phyloP scores from a whole-genome alignment of 2,329 filamentous ascomycete species.

The Gyromitra esculenta region DNA sequence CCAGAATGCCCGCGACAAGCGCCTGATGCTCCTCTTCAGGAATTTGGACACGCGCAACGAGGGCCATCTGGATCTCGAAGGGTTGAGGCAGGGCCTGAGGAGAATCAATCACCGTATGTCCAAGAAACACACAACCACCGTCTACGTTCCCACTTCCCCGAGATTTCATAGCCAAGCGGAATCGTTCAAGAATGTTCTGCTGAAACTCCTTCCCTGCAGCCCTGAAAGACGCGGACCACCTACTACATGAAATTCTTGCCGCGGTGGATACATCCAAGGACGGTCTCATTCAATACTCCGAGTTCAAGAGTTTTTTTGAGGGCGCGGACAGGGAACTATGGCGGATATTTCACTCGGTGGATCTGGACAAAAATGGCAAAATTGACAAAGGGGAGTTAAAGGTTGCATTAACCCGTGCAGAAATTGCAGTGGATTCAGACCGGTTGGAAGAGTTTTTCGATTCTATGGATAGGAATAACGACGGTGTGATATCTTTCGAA shows the following conservation, averaged over 20 bases:
- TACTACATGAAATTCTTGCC: slow-evolving; percentile 81
- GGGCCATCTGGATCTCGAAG: slow-evolving; percentile 84
- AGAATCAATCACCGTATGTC: slow-evolving; percentile 89
- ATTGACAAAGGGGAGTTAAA: slow-evolving; percentile 87
- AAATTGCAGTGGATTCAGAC: slow-evolving; percentile 78
- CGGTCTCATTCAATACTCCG: slow-evolving; percentile 88
- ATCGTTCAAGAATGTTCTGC: slow-evolving; percentile 28
- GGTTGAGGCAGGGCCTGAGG: slow-evolving; percentile 81
- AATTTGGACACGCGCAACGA: slow-evolving; percentile 79
- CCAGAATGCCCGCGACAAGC: slow-evolving; percentile 51
- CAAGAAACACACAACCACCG: not conserved
- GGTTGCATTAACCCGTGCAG: slow-evolving; percentile 78
- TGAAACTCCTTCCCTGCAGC: slow-evolving; percentile 66
- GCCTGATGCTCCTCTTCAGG: slow-evolving; percentile 51
- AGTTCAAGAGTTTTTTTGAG: slow-evolving; percentile 89
- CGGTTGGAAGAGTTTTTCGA: slow-evolving; percentile 86
- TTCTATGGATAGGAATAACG: slow-evolving; percentile 87
- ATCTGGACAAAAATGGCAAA: slow-evolving; percentile 83
- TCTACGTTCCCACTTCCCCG: slow-evolving; percentile 42
- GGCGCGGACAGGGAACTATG: slow-evolving; percentile 85
- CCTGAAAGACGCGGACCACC: slow-evolving; percentile 88
- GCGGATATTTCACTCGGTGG: slow-evolving; percentile 84
- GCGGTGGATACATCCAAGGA: slow-evolving; percentile 88
- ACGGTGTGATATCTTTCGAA: slow-evolving; percentile 86
- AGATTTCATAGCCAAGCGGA: slow-evolving; percentile 26